Percentiles rank a stretch among this genome's conserved stretches.
Evolutionary conservation across 805 yeast genomes (phyloP).

Genomic region (Candida namnaoensis): DNA sequence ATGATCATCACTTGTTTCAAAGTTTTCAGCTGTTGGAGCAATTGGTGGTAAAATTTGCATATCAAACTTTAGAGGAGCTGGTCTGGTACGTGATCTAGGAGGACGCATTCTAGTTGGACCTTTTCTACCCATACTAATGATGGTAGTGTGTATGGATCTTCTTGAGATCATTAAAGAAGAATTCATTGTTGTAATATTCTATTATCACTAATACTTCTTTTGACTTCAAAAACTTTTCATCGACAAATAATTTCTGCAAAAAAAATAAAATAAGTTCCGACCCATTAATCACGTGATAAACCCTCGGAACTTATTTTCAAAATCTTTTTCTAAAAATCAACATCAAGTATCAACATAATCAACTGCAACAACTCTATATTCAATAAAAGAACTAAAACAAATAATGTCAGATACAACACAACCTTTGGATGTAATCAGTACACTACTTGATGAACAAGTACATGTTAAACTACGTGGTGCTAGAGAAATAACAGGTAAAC

Average conservation of each 20-base stretch:
- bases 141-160: background rate
- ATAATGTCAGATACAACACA: constrained; percentile 29
- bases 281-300: background rate
- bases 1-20: constrained; percentile 72
- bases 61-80: background rate
- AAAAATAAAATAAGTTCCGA: background rate
- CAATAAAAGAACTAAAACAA: background rate
- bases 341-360: too few relatives aligned
- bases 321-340: too few relatives aligned
- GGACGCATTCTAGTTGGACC: too few relatives aligned
- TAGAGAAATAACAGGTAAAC: constrained; percentile 80
- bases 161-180: background rate
- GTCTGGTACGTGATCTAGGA: background rate
- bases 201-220: too few relatives aligned
- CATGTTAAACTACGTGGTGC: constrained; percentile 90
- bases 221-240: background rate
- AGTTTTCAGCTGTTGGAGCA: constrained; percentile 69
- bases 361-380: too few relatives aligned
- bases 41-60: constrained; percentile 66
- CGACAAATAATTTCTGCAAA: background rate
- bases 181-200: too few relatives aligned
- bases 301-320: background rate
- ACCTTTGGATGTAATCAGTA: constrained; percentile 86
- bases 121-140: background rate
- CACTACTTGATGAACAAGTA: constrained; percentile 79